phyloP scores from a whole-genome alignment of 1,139 yeast species.

The Yarrowia galli region DNA sequence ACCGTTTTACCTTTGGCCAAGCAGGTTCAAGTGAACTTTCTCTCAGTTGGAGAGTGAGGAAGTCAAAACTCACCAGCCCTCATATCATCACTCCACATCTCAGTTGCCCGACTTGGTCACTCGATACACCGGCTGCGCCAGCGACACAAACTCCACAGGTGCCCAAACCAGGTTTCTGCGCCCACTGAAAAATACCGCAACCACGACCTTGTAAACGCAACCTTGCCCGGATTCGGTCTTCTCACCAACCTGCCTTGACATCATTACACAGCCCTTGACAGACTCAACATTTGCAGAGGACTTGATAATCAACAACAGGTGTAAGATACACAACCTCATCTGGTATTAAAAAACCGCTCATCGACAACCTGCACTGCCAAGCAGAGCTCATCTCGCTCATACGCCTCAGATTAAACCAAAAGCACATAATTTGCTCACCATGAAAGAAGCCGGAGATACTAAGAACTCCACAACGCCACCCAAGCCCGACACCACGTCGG shows the following conservation, averaged over 20 bases:
- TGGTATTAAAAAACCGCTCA: too few species aligned
- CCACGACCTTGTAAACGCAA: too few species aligned
- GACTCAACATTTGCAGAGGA: too few species aligned
- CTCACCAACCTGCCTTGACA: too few species aligned
- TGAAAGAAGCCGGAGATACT: slow-evolving; percentile 16
- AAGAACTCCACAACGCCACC: not conserved
- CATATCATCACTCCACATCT: slow-evolving; percentile 35
- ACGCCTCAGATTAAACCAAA: slow-evolving; percentile 20
- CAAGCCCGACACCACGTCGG: slow-evolving; percentile 30
- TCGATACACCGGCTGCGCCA: not conserved
- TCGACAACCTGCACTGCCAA: slow-evolving; percentile 12
- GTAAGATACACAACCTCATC: too few species aligned
- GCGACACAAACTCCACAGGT: not conserved
- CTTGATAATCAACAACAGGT: too few species aligned
- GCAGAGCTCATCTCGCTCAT: slow-evolving; percentile 7
- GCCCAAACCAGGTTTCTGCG: not conserved
- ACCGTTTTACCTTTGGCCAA: slow-evolving; percentile 23
- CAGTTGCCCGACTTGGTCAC: slow-evolving; percentile 19
- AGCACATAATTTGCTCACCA: slow-evolving; percentile 35
- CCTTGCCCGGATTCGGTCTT: too few species aligned
- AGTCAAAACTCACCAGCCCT: slow-evolving; percentile 26
- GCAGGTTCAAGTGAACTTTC: slow-evolving; percentile 29
- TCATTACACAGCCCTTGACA: too few species aligned
- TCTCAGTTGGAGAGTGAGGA: not conserved
- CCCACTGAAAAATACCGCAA: not conserved